Base-by-base conservation (phyloP, 148 eudicot species). In the Fagopyrum esculentum region DNA sequence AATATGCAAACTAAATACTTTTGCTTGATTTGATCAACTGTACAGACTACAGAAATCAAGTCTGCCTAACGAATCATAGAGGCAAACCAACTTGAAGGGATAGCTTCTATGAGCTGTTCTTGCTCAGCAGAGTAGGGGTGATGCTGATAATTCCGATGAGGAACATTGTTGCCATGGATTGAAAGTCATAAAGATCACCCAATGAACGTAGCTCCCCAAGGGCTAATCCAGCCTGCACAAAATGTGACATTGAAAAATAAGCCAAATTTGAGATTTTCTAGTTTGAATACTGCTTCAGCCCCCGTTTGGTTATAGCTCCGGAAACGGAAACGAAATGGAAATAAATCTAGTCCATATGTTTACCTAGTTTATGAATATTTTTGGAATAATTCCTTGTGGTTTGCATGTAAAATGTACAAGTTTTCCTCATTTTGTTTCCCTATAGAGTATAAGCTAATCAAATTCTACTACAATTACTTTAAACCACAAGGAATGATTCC, bases 151-250 rank as follows among this genome's bases (percentile, higher is more conserved):
- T 77, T 29, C 98, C 98, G 16, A 94, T 94, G 29, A 94, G 86
- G 81, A 94, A 91, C 43, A 94, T 82, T n/a, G 97, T 88, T 26
- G 93, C 97, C 45, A 94, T 86, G 11, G 98, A 94, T 26, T 90
- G 86, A 72, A 91, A 77, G 73, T 94, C 96, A 11, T 94, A 94
- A 17, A 94, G 93, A 76, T 94, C 98, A 3, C 92, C 90, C 11
- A 94, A 50, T 19, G 98, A 90, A 6, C 83, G 87, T 82, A 94
- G 82, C 51, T 94, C 98, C 49, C 97, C 93, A 2, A 94, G 97
- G 70, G 98, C 86, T 75, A 94, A 83, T 78, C 98, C 98, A 68
- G 98, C 98, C 97, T 94, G 85, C 50, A 76, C 44, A 11, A 71
- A 69, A 69, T 7, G 3, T 22, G 7, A 5, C 13, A 30, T 45